Base-by-base conservation (phyloP, 768 basidiomycete genomes). In the Tephrocybe sp. region DNA sequence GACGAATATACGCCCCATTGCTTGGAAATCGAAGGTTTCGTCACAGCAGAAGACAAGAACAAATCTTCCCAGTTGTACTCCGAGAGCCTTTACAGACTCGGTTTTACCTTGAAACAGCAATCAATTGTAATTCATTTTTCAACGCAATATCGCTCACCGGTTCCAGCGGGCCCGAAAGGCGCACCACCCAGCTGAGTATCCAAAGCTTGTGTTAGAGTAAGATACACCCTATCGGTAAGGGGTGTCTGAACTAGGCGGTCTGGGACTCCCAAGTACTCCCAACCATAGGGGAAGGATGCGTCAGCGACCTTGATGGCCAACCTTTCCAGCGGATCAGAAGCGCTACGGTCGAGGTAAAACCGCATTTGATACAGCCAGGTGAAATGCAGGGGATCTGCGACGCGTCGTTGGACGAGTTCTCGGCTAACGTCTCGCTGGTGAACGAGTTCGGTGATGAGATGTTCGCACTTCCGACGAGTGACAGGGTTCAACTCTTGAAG, bases 21-120 rank as follows among this genome's bases (percentile, higher is more conserved):
- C 97, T 67, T 98, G 95, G 78, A 98, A 98, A 69, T 99, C 97
- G 69, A 99, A 98, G 0, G 92, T 97, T 68, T 99, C 97, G 69
- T 99, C 97, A 64, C 97, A 99, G 66, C 97, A 98, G 74, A 99
- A 99, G n/a, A 99, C 97, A 42, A 99, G 79, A n/a, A 99, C 97
- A 63, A 99, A 99, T 32, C 97, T 86, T 34, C 97, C 97, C 4
- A 99, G 84, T 62, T 97, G 95, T 2, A 98, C 93, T 44, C 97
- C 97, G 18, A 99, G 84, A 2, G 97, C 95, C 70, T 99, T 99
- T 65, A 99, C 97, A 1, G 97, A 98, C 70, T 99, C 97, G 0
- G 97, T 99, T 75, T 99, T 99, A 25, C 95, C 93, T 93, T 41
- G 32, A 17, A 28, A 38, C 14, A 38, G 47, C 38, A 37, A 51